A percentile compares a stretch with the other conserved stretches of the same genome.
Evolutionary conservation across 495 filamentous ascomycete species (phyloP).

Genomic region (Extremus antarcticus): DNA sequence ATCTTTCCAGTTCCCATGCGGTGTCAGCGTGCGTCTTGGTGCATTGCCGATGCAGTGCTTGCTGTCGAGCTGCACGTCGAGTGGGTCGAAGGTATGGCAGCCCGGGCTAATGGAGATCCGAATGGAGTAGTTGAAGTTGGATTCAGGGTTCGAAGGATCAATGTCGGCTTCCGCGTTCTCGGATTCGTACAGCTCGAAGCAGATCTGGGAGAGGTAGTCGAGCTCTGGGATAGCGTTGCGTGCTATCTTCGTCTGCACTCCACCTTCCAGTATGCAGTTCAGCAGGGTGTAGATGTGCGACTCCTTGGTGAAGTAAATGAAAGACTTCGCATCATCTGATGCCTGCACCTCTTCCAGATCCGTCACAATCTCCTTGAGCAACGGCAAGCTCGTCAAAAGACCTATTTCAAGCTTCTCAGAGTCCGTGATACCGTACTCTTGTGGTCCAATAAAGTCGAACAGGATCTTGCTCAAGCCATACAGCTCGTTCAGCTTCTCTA

Average conservation of each 20-base stretch:
- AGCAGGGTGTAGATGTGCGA: conserved; percentile 96
- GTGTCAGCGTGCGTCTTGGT: conserved; percentile 74
- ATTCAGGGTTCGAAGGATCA: conserved; percentile 30
- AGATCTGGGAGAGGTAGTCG: conserved; percentile 95
- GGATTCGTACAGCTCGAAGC: conserved; percentile 93
- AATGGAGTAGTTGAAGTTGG: conserved; percentile 81
- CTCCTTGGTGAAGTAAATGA: conserved; percentile 98
- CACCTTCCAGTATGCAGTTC: conserved; percentile 95
- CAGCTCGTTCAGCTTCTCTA: conserved; percentile 80
- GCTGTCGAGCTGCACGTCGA: conserved; percentile 91
- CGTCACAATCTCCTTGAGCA: conserved; percentile 89
- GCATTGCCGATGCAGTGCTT: conserved; percentile 91
- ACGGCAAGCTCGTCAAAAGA: conserved; percentile 78
- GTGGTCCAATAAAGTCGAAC: conserved; percentile 96
- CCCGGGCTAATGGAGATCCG: conserved; percentile 91
- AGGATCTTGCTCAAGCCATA: conserved; percentile 88
- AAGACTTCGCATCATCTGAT: conserved; percentile 80
- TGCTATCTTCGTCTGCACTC: conserved; percentile 83
- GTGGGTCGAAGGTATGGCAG: conserved; percentile 87
- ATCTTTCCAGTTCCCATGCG: conserved; percentile 90
- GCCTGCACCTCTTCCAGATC: conserved; percentile 97
- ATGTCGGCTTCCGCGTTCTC: conserved; percentile 46
- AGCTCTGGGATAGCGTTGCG: conserved; percentile 89
- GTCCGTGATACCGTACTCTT: conserved; percentile 93
- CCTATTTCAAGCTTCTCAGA: conserved; percentile 96